Conservation (phyloP, 139 green algal species). For the Coccomyxa sp. region DNA sequence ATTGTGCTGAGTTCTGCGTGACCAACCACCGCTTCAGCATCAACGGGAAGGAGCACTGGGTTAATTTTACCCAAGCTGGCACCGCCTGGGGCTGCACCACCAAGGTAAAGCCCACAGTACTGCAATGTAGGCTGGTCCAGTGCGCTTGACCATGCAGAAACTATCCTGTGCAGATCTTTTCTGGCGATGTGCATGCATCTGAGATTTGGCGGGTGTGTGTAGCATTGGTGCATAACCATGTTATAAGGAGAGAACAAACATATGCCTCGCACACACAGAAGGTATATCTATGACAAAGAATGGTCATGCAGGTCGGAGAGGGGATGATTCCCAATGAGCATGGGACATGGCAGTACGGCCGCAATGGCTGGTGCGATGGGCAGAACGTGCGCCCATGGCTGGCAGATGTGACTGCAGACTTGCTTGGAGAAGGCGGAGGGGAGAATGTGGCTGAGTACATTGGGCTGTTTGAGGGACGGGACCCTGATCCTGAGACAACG, state of each 20-base stretch:
- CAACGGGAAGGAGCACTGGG: constrained; percentile 29
- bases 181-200: too few relatives aligned
- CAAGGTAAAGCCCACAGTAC: constrained; percentile 1
- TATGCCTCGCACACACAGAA: too few relatives aligned
- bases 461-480: constrained; percentile 11
- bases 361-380: constrained; percentile 51
- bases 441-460: constrained; percentile 20
- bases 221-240: too few relatives aligned
- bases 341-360: constrained; percentile 53
- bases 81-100: constrained; percentile 43
- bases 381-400: constrained; percentile 23
- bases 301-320: constrained; percentile 23
- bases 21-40: constrained; percentile 37
- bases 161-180: too few relatives aligned
- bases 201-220: too few relatives aligned
- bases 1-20: constrained; percentile 45
- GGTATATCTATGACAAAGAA: not conserved
- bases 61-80: constrained; percentile 34
- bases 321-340: constrained; percentile 51
- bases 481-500: constrained; percentile 5
- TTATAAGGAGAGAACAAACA: too few relatives aligned
- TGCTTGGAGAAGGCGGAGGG: not conserved
- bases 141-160: not conserved
- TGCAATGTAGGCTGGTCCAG: too few relatives aligned
- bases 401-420: constrained; percentile 17